Evolutionary conservation across 176 grass and related monocot species (phyloP).

Genomic region (Zea luxurians): DNA sequence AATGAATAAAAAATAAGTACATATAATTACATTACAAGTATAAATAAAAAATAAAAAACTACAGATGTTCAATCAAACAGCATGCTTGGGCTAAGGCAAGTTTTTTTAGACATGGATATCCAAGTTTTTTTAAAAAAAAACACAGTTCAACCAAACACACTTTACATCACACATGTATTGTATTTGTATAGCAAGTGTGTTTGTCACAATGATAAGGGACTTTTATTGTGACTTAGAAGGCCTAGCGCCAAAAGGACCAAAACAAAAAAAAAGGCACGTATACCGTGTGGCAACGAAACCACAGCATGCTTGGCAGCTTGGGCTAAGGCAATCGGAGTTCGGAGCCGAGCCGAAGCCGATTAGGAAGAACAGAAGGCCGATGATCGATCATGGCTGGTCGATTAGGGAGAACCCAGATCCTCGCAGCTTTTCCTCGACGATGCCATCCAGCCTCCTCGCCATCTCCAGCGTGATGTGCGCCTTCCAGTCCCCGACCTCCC

Average conservation of each 20-base stretch:
- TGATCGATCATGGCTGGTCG: background rate
- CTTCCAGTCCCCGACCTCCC: constrained; percentile 54
- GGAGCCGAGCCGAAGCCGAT: background rate
- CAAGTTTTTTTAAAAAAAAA: too few species aligned
- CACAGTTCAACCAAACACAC: too few species aligned
- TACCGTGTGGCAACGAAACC: background rate
- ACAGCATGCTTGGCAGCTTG: background rate
- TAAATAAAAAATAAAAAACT: too few species aligned
- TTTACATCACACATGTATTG: too few species aligned
- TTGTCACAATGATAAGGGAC: background rate
- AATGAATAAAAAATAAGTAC: too few species aligned
- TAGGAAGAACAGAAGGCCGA: background rate
- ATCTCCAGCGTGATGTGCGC: constrained; percentile 37
- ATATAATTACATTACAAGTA: too few species aligned
- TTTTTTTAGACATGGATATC: too few species aligned
- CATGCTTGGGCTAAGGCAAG: too few species aligned
- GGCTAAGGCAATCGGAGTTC: background rate
- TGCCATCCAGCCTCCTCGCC: constrained; percentile 37
- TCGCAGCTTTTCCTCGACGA: constrained; percentile 46
- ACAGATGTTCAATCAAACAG: too few species aligned
- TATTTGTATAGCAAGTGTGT: too few species aligned
- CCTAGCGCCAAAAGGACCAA: background rate
- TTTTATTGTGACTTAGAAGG: background rate
- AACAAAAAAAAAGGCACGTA: background rate
- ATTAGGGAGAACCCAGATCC: constrained; percentile 27